phyloP scores from a whole-genome alignment of 305 asterid genomes.

The Caryopteris hybrid region DNA sequence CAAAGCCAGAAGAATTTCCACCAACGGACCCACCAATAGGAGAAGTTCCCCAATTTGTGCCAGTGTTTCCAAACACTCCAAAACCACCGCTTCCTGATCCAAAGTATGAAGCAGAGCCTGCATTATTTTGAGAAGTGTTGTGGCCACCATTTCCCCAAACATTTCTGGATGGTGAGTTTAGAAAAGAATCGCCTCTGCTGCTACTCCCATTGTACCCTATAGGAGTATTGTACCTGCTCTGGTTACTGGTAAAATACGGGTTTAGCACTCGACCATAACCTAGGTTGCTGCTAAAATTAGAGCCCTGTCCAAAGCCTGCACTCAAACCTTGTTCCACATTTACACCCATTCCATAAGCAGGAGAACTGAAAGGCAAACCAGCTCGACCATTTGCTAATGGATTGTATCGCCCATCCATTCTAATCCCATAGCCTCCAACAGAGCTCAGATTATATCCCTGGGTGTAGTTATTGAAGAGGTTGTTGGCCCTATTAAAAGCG shows the following conservation, averaged over 20 bases:
- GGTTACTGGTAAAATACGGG: constrained; percentile 50
- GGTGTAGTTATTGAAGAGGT: constrained; percentile 40
- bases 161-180: constrained; percentile 28
- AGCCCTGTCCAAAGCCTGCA: constrained; percentile 49
- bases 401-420: constrained; percentile 47
- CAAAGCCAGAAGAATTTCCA: constrained; percentile 49
- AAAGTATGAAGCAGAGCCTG: constrained; percentile 54
- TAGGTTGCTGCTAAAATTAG: constrained; percentile 41
- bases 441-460: constrained; percentile 52
- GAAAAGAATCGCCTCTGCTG: constrained; percentile 50
- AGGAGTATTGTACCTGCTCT: constrained; percentile 51
- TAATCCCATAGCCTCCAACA: constrained; percentile 50
- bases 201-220: constrained; percentile 48
- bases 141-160: constrained; percentile 68
- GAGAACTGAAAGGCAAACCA: constrained; percentile 52
- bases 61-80: constrained; percentile 70
- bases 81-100: constrained; percentile 58
- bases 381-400: constrained; percentile 47
- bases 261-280: constrained; percentile 52
- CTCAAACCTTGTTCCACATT: constrained; percentile 54
- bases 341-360: constrained; percentile 57
- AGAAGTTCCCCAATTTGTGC: constrained; percentile 61
- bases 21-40: constrained; percentile 43
- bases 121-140: constrained; percentile 46
- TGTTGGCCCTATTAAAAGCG: constrained; percentile 47